phyloP scores from a whole-genome alignment of 2,329 filamentous ascomycete species.

The Penicillium psychrosexuale region DNA sequence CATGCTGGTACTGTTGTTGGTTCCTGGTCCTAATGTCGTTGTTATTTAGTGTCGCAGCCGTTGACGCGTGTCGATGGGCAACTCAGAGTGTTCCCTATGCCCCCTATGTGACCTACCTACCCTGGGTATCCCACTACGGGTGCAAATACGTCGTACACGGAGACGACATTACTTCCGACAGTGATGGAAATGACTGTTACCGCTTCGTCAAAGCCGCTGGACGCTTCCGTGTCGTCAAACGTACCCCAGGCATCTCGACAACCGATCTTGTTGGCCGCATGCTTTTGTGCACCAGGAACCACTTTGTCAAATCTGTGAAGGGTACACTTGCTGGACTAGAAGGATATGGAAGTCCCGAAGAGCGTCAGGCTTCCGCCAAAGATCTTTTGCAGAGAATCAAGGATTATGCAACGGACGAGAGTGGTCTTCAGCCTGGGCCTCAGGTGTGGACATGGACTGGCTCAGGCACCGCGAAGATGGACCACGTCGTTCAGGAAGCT shows the following conservation, averaged over 20 bases:
- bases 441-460: constrained; percentile 80
- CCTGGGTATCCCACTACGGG: constrained; percentile 93
- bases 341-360: constrained; percentile 65
- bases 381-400: constrained; percentile 74
- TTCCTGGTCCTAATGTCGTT: background rate
- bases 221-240: constrained; percentile 93
- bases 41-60: constrained; percentile 68
- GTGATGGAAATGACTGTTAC: constrained; percentile 92
- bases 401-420: constrained; percentile 85
- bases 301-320: constrained; percentile 83
- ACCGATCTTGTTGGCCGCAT: constrained; percentile 98
- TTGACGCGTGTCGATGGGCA: constrained; percentile 93
- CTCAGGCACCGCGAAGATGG: constrained; percentile 35
- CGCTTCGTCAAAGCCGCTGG: constrained; percentile 92
- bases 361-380: constrained; percentile 60
- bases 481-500: constrained; percentile 52
- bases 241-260: constrained; percentile 93
- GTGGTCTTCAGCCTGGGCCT: constrained; percentile 71
- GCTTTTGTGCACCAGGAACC: constrained; percentile 89
- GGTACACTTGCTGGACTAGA: constrained; percentile 67
- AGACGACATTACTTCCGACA: constrained; percentile 95
- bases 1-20: background rate
- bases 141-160: constrained; percentile 95
- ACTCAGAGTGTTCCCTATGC: constrained; percentile 79
- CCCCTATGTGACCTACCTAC: constrained; percentile 89